Percentiles rank a stretch among this genome's conserved stretches.
Evolutionary conservation across 805 yeast genomes (phyloP).

Genomic region (Kodamaea laetipori): DNA sequence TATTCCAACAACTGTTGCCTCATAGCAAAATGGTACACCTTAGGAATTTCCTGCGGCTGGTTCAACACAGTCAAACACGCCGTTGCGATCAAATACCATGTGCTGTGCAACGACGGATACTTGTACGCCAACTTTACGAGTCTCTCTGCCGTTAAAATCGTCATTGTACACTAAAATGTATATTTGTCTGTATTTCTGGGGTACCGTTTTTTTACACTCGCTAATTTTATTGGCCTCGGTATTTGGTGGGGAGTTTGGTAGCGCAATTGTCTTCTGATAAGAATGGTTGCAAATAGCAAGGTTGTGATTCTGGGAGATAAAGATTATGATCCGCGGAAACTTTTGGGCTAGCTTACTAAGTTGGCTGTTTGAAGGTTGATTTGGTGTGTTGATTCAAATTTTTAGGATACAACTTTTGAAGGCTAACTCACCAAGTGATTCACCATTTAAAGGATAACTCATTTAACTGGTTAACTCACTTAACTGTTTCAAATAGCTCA

Average conservation of each 20-base stretch:
- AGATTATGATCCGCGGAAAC: no score
- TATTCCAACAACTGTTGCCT: slow-evolving; percentile 45
- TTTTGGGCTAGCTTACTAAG: no score
- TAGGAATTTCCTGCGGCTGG: slow-evolving; percentile 78
- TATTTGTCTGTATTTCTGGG: slow-evolving; percentile 15
- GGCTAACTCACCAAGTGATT: no score
- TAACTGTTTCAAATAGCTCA: background rate
- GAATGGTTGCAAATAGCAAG: background rate
- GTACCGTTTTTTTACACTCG: slow-evolving; percentile 17
- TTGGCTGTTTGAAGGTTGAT: no score
- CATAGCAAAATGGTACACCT: slow-evolving; percentile 68
- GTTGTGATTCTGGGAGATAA: background rate
- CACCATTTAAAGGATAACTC: no score
- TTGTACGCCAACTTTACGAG: slow-evolving; percentile 53
- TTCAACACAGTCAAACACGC: slow-evolving; percentile 82
- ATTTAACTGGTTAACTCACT: background rate
- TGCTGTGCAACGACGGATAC: slow-evolving; percentile 53
- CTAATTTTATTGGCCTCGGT: slow-evolving; percentile 7
- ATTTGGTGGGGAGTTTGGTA: slow-evolving; percentile 1
- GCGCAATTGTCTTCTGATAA: slow-evolving; percentile 2
- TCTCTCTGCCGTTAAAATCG: slow-evolving; percentile 52
- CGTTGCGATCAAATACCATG: slow-evolving; percentile 82
- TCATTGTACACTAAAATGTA: slow-evolving; percentile 8
- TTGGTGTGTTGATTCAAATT: no score
- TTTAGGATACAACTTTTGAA: no score